Percentiles rank a stretch among this genome's conserved stretches.
These are phyloP conservation scores for Cokeromyces recurvatus DNA, from an alignment of 371 early-diverging fungal genomes.

Conservation along the genomic window DNA sequence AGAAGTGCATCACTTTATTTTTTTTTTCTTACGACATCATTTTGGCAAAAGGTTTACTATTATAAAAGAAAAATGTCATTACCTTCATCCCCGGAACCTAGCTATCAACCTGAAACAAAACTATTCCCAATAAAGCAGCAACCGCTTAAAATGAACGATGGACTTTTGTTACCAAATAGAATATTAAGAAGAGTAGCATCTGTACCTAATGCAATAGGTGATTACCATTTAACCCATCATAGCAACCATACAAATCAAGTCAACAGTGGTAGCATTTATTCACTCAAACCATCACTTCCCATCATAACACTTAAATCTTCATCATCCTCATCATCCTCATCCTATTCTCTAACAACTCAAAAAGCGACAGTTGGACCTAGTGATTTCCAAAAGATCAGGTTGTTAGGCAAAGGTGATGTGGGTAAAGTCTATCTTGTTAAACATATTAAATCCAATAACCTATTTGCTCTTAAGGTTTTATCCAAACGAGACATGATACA, in stretches of 20 bases:
- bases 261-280: no score
- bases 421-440: conserved; percentile 80
- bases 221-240: background rate
- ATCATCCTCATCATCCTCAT: background rate
- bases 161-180: background rate
- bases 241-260: background rate
- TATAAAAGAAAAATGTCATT: conserved; percentile 7
- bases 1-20: no score
- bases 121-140: conserved; percentile 7
- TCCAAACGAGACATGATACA: conserved; percentile 80
- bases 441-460: conserved; percentile 53
- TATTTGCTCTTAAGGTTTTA: conserved; percentile 92
- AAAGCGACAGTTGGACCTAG: conserved; percentile 34
- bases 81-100: conserved; percentile 19
- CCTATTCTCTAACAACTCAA: conserved; percentile 18
- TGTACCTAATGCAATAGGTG: conserved; percentile 41
- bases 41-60: no score
- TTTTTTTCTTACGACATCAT: no score
- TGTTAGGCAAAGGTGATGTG: conserved; percentile 95
- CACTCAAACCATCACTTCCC: no score
- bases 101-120: conserved; percentile 18
- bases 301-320: no score
- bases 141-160: conserved; percentile 2
- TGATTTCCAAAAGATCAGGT: conserved; percentile 75
- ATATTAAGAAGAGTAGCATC: conserved; percentile 41